A percentile compares a stretch with the other conserved stretches of the same genome.
These are phyloP conservation scores for Pterocarpus macrocarpus DNA, from an alignment of 306 rosid genomes.

Conservation along the genomic window DNA sequence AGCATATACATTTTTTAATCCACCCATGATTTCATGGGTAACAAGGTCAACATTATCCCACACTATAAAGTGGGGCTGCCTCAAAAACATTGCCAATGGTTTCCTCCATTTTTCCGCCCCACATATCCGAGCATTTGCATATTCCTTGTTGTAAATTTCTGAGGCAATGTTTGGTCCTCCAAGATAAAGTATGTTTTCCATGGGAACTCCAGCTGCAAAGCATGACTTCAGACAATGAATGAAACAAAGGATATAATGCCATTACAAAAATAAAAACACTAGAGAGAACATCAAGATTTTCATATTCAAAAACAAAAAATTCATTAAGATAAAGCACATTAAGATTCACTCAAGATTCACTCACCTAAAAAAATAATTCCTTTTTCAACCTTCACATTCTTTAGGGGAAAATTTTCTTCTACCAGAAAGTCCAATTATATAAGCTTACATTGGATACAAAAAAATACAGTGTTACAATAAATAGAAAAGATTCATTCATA, in stretches of 20 bases:
- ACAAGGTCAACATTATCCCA: constrained; percentile 89
- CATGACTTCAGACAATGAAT: too few species aligned
- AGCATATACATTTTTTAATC: constrained; percentile 45
- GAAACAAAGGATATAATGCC: too few species aligned
- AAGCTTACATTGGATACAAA: not conserved
- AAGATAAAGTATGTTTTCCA: constrained; percentile 78
- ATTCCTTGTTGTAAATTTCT: constrained; percentile 80
- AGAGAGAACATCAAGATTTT: constrained; percentile 19
- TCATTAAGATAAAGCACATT: constrained; percentile 17
- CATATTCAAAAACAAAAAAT: not conserved
- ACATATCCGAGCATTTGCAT: constrained; percentile 86
- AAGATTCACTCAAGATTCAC: not conserved
- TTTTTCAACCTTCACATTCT: not conserved
- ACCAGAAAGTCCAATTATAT: not conserved
- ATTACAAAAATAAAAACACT: too few species aligned
- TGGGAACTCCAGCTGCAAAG: constrained; percentile 55
- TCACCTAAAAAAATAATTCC: not conserved
- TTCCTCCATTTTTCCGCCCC: constrained; percentile 85
- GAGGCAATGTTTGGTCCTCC: constrained; percentile 89
- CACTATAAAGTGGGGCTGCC: constrained; percentile 82
- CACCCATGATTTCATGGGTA: constrained; percentile 89
- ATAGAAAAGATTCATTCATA: too few species aligned
- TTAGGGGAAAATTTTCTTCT: too few species aligned
- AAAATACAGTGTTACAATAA: too few species aligned
- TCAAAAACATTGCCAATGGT: constrained; percentile 70